These are phyloP conservation scores for Camelina sativa DNA, from an alignment of 345 rosid genomes.

Conservation along the genomic window DNA sequence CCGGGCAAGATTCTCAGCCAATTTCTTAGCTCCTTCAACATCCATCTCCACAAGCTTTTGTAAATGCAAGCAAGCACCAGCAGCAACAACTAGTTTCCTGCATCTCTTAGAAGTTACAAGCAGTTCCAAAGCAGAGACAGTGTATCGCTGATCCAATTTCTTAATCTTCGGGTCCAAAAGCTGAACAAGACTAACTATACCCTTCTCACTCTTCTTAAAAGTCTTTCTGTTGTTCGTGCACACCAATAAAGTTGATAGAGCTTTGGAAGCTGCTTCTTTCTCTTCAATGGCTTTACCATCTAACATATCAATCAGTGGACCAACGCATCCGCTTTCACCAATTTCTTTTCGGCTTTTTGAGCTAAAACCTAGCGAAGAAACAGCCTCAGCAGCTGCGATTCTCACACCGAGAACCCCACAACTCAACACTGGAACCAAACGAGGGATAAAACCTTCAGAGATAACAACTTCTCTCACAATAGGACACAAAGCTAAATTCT, in stretches of 20 bases:
- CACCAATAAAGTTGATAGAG: slow-evolving; percentile 58
- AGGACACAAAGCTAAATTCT: slow-evolving; percentile 59
- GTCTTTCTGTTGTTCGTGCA: slow-evolving; percentile 58
- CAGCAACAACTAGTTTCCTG: slow-evolving; percentile 75
- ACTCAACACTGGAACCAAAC: slow-evolving; percentile 57
- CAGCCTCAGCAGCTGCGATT: slow-evolving; percentile 72
- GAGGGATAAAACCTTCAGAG: slow-evolving; percentile 62
- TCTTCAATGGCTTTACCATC: slow-evolving; percentile 89
- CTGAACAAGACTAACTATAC: slow-evolving; percentile 61
- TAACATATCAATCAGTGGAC: slow-evolving; percentile 67
- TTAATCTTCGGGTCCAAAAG: slow-evolving; percentile 65
- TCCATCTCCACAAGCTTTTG: slow-evolving; percentile 80
- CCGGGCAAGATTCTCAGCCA: slow-evolving; percentile 63
- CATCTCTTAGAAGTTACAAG: slow-evolving; percentile 72
- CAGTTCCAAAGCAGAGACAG: slow-evolving; percentile 60
- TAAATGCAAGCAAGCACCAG: slow-evolving; percentile 72
- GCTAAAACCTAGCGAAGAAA: slow-evolving; percentile 57
- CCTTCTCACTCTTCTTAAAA: slow-evolving; percentile 64
- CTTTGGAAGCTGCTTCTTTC: slow-evolving; percentile 83
- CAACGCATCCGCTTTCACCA: slow-evolving; percentile 67
- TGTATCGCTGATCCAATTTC: slow-evolving; percentile 66
- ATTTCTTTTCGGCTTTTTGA: slow-evolving; percentile 68
- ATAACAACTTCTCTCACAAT: slow-evolving; percentile 67
- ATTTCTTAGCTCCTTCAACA: slow-evolving; percentile 83
- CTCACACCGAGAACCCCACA: slow-evolving; percentile 75